phyloP scores from a whole-genome alignment of 73 alveolate species.

The Symbiodinium pilosum region DNA sequence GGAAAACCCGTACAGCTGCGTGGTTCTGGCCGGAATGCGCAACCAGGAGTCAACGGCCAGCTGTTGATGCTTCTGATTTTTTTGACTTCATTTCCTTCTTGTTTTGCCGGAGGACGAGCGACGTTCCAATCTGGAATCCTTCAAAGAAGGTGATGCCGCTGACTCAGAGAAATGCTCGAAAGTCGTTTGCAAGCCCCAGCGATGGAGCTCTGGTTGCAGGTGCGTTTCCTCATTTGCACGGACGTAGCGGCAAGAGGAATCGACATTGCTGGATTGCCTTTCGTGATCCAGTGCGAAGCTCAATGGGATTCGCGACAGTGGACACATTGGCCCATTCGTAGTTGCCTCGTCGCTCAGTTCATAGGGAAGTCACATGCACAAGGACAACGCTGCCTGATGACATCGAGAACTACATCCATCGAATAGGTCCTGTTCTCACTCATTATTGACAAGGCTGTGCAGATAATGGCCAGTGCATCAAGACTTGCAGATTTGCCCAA shows the following conservation, averaged over 20 bases:
- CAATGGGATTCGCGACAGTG: background rate
- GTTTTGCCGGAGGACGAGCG: conserved; percentile 97
- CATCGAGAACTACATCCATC: conserved; percentile 86
- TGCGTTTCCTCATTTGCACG: conserved; percentile 90
- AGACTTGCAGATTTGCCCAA: no score
- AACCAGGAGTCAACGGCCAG: conserved; percentile 38
- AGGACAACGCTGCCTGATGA: conserved; percentile 91
- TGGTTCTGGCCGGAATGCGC: conserved; percentile 93
- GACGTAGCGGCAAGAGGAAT: conserved; percentile 92
- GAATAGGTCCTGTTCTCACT: conserved; percentile 44
- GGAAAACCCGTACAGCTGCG: conserved; percentile 94
- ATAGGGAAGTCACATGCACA: background rate
- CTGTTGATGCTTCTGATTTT: background rate
- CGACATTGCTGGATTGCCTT: conserved; percentile 78
- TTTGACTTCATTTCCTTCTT: no score
- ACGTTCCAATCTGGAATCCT: conserved; percentile 97
- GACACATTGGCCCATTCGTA: background rate
- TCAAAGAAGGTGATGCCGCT: conserved; percentile 97
- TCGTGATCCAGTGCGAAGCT: conserved; percentile 64
- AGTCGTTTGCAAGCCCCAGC: no score
- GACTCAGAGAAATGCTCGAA: background rate
- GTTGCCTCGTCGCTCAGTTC: no score
- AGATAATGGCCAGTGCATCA: no score
- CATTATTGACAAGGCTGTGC: no score
- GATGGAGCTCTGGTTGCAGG: background rate